Evolutionary conservation across 257 asterid genomes (phyloP).

Genomic region (Penstemon davidsonii): DNA sequence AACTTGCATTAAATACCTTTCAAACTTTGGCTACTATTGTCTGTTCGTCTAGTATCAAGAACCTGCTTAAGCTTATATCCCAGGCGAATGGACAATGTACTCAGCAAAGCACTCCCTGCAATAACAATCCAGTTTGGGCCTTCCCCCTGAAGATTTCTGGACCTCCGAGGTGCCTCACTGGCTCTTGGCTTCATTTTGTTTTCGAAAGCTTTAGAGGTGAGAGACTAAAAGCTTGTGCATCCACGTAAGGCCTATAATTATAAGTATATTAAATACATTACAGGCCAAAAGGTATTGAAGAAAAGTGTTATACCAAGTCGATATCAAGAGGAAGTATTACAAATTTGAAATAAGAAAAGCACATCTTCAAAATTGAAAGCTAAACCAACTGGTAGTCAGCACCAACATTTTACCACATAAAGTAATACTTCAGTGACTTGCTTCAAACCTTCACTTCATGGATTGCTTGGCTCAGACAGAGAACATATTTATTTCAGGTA

Average conservation of each 20-base stretch:
- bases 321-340: neutral
- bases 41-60: constrained; percentile 43
- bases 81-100: constrained; percentile 59
- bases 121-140: constrained; percentile 60
- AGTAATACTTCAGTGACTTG: too few relatives aligned
- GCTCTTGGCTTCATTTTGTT: constrained; percentile 40
- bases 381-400: neutral
- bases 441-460: too few relatives aligned
- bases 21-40: constrained; percentile 8
- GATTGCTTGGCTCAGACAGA: too few relatives aligned
- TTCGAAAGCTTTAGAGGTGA: neutral
- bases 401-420: too few relatives aligned
- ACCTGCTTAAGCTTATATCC: constrained; percentile 63
- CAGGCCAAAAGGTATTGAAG: neutral
- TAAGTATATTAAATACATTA: constrained; percentile 4
- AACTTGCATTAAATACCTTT: constrained; percentile 34
- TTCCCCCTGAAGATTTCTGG: constrained; percentile 40
- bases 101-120: constrained; percentile 60
- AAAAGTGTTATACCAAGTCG: neutral
- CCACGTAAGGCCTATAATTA: constrained; percentile 23
- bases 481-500: too few relatives aligned
- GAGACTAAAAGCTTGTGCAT: constrained; percentile 26
- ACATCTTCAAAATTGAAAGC: neutral
- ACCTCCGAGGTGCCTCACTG: constrained; percentile 36
- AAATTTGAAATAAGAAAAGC: neutral